Evolutionary conservation across 2,329 filamentous ascomycete species (phyloP).

Genomic region (Sordariomycetes sp.): DNA sequence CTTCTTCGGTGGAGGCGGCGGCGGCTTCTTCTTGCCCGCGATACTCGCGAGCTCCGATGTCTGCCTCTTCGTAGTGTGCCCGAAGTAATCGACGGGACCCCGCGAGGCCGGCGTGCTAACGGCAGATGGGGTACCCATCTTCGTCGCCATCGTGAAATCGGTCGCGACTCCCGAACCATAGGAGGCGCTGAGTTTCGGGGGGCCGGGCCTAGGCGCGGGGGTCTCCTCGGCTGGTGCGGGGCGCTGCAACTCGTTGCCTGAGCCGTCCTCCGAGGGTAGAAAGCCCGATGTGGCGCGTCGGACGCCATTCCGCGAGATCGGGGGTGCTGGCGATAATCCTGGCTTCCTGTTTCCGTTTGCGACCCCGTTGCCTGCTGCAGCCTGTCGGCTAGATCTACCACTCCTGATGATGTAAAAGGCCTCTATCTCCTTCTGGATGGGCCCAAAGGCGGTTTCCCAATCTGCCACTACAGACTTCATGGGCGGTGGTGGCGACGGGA

Average conservation of each 20-base stretch:
- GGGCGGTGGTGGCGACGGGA: constrained; percentile 59
- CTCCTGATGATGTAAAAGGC: constrained; percentile 47
- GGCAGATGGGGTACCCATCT: constrained; percentile 18
- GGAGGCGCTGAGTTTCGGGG: constrained; percentile 13
- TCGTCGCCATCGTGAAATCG: constrained; percentile 29
- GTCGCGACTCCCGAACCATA: constrained; percentile 22
- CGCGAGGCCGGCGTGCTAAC: constrained; percentile 12
- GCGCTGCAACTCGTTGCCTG: not conserved
- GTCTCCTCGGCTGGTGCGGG: not conserved
- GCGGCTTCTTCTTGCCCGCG: constrained; percentile 62
- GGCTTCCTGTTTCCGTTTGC: constrained; percentile 5
- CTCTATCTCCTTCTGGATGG: constrained; percentile 54
- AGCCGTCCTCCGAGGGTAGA: not conserved
- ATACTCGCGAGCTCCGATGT: constrained; percentile 9
- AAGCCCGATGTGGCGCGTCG: not conserved
- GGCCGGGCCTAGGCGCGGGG: constrained; percentile 12
- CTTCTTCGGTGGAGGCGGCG: constrained; percentile 54
- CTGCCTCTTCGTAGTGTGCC: constrained; percentile 7
- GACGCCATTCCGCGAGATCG: not conserved
- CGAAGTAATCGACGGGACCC: constrained; percentile 17
- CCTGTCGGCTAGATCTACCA: constrained; percentile 50
- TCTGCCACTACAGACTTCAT: constrained; percentile 56
- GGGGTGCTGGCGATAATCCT: constrained; percentile 4
- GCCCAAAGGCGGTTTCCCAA: constrained; percentile 52
- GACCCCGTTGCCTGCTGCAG: constrained; percentile 15